Percentiles rank a stretch among this genome's conserved stretches.
phyloP scores from a whole-genome alignment of 1,284 basidiomycete genomes.

The Inonotus hispidus region DNA sequence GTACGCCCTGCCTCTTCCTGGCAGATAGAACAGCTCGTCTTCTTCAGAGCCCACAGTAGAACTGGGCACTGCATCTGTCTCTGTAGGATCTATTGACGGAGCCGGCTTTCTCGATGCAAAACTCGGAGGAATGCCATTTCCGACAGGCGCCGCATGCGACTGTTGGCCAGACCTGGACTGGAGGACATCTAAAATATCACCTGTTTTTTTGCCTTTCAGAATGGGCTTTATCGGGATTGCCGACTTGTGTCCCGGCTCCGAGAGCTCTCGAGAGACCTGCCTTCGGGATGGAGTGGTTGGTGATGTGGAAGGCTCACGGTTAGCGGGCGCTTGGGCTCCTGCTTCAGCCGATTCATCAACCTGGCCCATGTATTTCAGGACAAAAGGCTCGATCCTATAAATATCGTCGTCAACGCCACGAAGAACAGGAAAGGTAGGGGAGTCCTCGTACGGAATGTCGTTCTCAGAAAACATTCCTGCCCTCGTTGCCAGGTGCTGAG shows the following conservation, averaged over 20 bases:
- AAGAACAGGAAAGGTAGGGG: not conserved
- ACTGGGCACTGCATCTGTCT: not conserved
- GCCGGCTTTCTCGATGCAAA: not conserved
- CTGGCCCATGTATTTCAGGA: conserved; percentile 1
- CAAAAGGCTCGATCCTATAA: conserved; percentile 2
- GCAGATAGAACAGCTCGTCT: not conserved
- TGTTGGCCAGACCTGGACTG: not conserved
- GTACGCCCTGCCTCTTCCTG: not conserved
- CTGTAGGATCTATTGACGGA: not conserved
- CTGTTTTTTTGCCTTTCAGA: not conserved
- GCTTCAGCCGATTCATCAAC: not conserved
- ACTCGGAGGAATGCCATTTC: not conserved
- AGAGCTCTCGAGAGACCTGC: not conserved
- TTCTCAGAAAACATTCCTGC: not conserved
- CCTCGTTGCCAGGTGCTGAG: not conserved
- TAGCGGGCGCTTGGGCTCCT: not conserved
- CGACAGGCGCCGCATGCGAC: not conserved
- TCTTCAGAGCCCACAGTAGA: not conserved
- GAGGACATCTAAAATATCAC: too few relatives aligned
- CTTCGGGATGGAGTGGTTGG: not conserved
- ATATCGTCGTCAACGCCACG: not conserved
- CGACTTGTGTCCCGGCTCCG: conserved; percentile 5
- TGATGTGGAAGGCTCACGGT: not conserved
- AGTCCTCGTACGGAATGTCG: not conserved
- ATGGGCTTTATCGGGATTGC: conserved; percentile 5